phyloP scores from a whole-genome alignment of 2,329 filamentous ascomycete genomes.

The Daldinia sp. region DNA sequence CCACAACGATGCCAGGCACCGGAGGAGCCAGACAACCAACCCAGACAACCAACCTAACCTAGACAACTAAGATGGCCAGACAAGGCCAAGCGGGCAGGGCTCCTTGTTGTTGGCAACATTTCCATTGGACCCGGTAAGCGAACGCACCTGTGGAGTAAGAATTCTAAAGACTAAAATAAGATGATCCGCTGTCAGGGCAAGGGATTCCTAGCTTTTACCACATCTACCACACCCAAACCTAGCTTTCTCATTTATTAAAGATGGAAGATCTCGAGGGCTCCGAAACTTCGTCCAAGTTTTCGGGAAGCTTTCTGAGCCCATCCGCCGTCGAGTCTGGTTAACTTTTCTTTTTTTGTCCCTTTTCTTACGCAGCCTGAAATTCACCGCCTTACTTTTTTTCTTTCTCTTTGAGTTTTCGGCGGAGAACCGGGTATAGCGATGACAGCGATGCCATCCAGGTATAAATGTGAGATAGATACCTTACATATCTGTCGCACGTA shows the following conservation, averaged over 20 bases:
- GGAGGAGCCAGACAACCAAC: neutral
- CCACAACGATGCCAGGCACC: constrained; percentile 2
- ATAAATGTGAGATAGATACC: neutral
- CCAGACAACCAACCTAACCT: too few species aligned
- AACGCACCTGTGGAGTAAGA: constrained; percentile 30
- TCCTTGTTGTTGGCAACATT: constrained; percentile 10
- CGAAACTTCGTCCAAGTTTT: constrained; percentile 15
- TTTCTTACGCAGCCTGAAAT: neutral
- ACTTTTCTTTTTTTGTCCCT: neutral
- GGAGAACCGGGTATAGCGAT: neutral
- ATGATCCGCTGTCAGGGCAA: constrained; percentile 32
- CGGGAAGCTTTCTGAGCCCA: constrained; percentile 9
- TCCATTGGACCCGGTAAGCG: constrained; percentile 33
- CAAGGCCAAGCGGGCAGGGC: neutral
- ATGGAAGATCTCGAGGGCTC: constrained; percentile 25
- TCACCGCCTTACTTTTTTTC: constrained; percentile 2
- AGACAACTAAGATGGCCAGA: neutral
- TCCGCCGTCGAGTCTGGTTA: neutral
- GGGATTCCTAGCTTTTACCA: constrained; percentile 19
- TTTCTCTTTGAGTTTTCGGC: neutral
- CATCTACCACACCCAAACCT: constrained; percentile 1
- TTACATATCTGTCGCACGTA: constrained; percentile 11
- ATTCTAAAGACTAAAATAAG: constrained; percentile 37
- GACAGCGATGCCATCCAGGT: neutral
- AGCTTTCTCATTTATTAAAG: constrained; percentile 22